Percentiles rank a stretch among this genome's conserved stretches.
Conservation (phyloP, 306 rosid species). For the Inga laurina region DNA sequence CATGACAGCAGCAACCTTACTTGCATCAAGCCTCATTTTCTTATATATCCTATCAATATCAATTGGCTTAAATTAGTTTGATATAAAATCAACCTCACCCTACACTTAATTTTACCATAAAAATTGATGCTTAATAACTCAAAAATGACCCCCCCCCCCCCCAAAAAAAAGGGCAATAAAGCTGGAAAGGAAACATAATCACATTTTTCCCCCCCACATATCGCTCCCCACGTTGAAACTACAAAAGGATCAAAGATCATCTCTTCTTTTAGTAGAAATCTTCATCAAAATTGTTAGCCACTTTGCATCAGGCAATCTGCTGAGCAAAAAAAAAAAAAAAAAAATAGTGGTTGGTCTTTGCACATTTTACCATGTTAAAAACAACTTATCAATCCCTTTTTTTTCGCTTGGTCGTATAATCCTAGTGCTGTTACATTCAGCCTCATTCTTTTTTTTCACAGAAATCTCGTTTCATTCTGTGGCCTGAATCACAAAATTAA, state of each 20-base stretch:
- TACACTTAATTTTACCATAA: too few species aligned
- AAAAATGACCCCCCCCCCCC: neutral
- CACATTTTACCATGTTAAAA: neutral
- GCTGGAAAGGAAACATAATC: neutral
- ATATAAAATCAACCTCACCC: too few species aligned
- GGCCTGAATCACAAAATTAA: neutral
- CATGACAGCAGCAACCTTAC: too few species aligned
- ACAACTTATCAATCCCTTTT: neutral
- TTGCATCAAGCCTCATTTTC: too few species aligned
- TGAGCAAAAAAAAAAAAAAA: neutral
- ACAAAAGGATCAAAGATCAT: neutral
- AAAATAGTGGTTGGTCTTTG: neutral
- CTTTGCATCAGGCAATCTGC: neutral
- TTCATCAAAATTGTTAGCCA: neutral
- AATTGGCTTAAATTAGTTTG: too few species aligned
- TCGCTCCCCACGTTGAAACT: neutral
- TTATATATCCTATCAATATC: too few species aligned
- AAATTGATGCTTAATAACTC: neutral
- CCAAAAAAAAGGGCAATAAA: too few species aligned
- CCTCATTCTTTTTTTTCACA: neutral
- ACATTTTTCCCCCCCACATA: neutral
- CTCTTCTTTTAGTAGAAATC: neutral
- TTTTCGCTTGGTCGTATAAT: neutral
- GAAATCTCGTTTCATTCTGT: neutral
- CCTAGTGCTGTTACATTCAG: neutral